Percentiles rank a stretch among this genome's conserved stretches.
Evolutionary conservation across 176 grass and related monocot genomes (phyloP).

Genomic region (Bothriochloa decipiens): DNA sequence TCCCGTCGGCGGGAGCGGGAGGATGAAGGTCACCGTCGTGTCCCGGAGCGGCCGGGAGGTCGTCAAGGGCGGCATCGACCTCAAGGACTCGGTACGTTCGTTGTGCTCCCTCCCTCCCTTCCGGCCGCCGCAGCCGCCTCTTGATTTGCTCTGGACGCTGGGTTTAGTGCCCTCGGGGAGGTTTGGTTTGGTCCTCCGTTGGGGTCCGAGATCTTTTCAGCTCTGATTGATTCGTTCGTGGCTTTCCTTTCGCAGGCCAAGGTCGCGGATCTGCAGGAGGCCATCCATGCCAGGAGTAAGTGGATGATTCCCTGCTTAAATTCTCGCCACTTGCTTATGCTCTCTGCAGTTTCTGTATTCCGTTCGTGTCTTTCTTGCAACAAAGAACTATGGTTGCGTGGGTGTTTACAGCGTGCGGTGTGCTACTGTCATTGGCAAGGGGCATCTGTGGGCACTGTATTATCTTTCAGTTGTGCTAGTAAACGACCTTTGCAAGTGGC

Average conservation of each 20-base stretch:
- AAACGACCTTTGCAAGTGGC: background rate
- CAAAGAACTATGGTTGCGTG: background rate
- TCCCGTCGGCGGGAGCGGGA: background rate
- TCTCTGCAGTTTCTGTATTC: background rate
- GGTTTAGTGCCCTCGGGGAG: background rate
- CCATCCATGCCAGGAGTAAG: slow-evolving; percentile 76
- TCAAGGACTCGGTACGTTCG: slow-evolving; percentile 59
- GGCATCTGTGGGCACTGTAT: background rate
- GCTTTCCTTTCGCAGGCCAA: too few species aligned
- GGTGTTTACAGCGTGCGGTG: background rate
- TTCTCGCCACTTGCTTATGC: background rate
- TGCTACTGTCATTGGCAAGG: background rate
- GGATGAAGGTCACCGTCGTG: slow-evolving; percentile 82
- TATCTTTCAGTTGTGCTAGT: background rate
- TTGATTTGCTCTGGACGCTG: background rate
- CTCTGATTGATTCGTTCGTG: too few species aligned
- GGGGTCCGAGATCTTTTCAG: too few species aligned
- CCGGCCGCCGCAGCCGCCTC: background rate
- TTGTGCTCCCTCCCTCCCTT: too few species aligned
- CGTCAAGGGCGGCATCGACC: slow-evolving; percentile 84
- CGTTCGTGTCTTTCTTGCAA: background rate
- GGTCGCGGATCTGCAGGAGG: slow-evolving; percentile 76
- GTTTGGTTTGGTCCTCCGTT: too few species aligned
- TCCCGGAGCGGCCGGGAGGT: slow-evolving; percentile 80
- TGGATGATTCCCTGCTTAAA: background rate